phyloP scores from a whole-genome alignment of 306 rosid species.

The Corylus heterophylla region DNA sequence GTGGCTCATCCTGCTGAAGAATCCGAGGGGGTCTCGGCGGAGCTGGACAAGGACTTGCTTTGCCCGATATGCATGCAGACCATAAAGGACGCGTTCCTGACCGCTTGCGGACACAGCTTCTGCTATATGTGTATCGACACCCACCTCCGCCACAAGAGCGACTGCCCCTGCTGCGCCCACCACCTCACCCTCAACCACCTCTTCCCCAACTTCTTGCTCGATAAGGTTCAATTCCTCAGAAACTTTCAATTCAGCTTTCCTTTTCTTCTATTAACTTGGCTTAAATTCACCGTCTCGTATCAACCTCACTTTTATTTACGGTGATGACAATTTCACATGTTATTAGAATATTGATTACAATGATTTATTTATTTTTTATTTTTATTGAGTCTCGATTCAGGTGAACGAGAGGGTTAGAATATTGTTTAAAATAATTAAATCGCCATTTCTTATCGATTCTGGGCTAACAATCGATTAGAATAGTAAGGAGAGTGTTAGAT shows the following conservation, averaged over 20 bases:
- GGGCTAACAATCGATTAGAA: too few relatives aligned
- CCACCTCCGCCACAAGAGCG: constrained; percentile 90
- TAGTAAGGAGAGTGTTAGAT: neutral
- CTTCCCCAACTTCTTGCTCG: constrained; percentile 50
- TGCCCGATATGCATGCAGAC: constrained; percentile 99
- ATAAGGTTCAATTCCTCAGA: neutral
- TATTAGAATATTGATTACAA: too few relatives aligned
- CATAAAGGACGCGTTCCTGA: constrained; percentile 83
- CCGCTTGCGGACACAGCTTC: constrained; percentile 91
- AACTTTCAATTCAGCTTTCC: neutral
- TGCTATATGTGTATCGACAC: constrained; percentile 96
- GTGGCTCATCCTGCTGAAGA: constrained; percentile 6
- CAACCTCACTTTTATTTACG: too few relatives aligned
- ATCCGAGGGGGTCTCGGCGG: constrained; percentile 23
- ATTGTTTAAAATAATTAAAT: too few relatives aligned
- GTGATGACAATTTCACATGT: too few relatives aligned
- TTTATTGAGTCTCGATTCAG: too few relatives aligned
- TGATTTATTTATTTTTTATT: too few relatives aligned
- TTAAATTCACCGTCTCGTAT: too few relatives aligned
- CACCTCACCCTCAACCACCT: constrained; percentile 73
- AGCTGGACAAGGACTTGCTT: constrained; percentile 75
- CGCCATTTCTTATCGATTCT: too few relatives aligned
- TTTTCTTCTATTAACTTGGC: too few relatives aligned
- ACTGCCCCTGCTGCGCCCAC: constrained; percentile 92
- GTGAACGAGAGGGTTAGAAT: too few relatives aligned